Percentiles rank a stretch among this genome's conserved stretches.
These are phyloP conservation scores for Aegilops umbellulata DNA, from an alignment of 176 grass and related monocot species.

Conservation along the genomic window DNA sequence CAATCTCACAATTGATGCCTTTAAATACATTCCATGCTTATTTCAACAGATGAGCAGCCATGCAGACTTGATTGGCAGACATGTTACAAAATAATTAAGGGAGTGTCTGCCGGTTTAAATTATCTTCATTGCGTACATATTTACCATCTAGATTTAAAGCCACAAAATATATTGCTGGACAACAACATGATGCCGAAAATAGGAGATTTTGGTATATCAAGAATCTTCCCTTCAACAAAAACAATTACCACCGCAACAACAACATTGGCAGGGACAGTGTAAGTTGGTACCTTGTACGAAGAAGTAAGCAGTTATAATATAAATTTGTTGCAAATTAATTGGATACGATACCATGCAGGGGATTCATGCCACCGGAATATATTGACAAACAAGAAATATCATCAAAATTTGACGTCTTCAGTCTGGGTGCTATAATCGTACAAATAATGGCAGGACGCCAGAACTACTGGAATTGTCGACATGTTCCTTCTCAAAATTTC, in stretches of 20 bases:
- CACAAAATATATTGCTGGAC: background rate
- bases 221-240: background rate
- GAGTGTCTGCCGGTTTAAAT: background rate
- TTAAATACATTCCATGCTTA: background rate
- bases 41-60: background rate
- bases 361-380: background rate
- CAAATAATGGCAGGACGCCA: too few species aligned
- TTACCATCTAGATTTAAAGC: background rate
- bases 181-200: background rate
- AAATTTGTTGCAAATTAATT: background rate
- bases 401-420: background rate
- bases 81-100: background rate
- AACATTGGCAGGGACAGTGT: background rate
- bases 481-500: too few species aligned
- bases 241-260: background rate
- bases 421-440: background rate
- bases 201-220: conserved; percentile 3
- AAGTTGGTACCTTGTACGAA: background rate
- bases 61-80: background rate
- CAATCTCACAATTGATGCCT: background rate
- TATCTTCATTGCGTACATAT: background rate
- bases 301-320: background rate
- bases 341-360: background rate
- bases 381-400: background rate
- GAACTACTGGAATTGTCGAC: too few species aligned